Evolutionary conservation across 1,284 basidiomycete species (phyloP).

Genomic region (Hortiboletus rubellus): DNA sequence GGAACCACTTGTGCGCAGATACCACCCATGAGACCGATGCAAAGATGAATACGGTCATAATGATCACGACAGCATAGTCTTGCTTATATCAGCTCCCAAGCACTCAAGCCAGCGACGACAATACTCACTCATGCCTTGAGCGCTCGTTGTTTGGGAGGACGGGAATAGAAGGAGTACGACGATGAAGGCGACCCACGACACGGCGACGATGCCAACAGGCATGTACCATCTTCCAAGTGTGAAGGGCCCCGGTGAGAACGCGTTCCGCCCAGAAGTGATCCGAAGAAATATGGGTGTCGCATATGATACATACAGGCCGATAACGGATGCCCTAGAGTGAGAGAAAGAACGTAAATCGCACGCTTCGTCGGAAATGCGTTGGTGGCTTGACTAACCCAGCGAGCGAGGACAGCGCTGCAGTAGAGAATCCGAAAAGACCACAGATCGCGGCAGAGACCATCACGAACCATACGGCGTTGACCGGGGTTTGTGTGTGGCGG

Average conservation of each 20-base stretch:
- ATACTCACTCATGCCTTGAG: constrained; percentile 56
- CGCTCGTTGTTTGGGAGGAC: constrained; percentile 40
- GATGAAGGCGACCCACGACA: constrained; percentile 67
- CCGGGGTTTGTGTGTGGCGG: constrained; percentile 59
- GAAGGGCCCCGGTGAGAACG: constrained; percentile 59
- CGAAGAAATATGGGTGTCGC: constrained; percentile 67
- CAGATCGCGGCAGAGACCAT: constrained; percentile 56
- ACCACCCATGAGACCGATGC: constrained; percentile 62
- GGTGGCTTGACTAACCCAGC: constrained; percentile 51
- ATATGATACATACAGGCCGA: constrained; percentile 67
- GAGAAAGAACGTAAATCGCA: constrained; percentile 1
- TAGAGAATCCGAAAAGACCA: constrained; percentile 66
- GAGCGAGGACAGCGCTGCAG: constrained; percentile 60
- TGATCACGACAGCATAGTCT: constrained; percentile 67
- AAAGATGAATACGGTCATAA: constrained; percentile 63
- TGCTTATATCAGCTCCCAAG: constrained; percentile 29
- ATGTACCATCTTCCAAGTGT: constrained; percentile 59
- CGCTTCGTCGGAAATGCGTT: neutral
- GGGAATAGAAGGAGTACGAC: constrained; percentile 63
- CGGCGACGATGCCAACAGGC: constrained; percentile 59
- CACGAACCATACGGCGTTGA: constrained; percentile 76
- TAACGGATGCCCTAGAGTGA: constrained; percentile 59
- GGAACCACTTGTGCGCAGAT: constrained; percentile 71
- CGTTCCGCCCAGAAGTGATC: constrained; percentile 63
- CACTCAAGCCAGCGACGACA: neutral